A percentile compares a stretch with the other conserved stretches of the same genome.
phyloP scores from a whole-genome alignment of 2,329 filamentous ascomycete genomes.

The Sphaerulina populicola region DNA sequence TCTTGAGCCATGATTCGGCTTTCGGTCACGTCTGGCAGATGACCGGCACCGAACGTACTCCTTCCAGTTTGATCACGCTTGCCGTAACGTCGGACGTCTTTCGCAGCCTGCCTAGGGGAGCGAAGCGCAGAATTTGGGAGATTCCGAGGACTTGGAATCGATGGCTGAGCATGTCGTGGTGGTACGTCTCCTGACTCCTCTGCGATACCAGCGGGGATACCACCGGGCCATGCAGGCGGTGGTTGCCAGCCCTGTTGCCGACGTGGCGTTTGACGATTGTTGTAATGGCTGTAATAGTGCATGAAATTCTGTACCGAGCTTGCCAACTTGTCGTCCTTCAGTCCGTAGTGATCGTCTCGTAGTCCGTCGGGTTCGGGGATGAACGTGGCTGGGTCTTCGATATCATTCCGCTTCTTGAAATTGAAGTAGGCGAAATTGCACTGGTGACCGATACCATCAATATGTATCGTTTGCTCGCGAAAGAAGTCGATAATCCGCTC shows the following conservation, averaged over 20 bases:
- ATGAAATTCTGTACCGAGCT: conserved; percentile 92
- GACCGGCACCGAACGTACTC: background rate
- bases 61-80: background rate
- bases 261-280: conserved; percentile 26
- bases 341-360: conserved; percentile 85
- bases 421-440: conserved; percentile 97
- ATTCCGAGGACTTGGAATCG: conserved; percentile 4
- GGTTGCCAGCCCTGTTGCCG: conserved; percentile 25
- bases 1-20: conserved; percentile 42
- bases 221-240: conserved; percentile 29
- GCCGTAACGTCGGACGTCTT: background rate
- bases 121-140: conserved; percentile 15
- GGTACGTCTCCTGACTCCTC: conserved; percentile 18
- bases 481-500: conserved; percentile 97
- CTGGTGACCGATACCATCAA: conserved; percentile 90
- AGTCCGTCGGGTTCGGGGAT: conserved; percentile 42
- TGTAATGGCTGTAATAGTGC: conserved; percentile 61
- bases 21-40: conserved; percentile 35
- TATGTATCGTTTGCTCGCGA: conserved; percentile 92
- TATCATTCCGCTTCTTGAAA: conserved; percentile 70
- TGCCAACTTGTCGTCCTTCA: conserved; percentile 97
- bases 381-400: conserved; percentile 33
- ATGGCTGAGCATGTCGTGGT: background rate
- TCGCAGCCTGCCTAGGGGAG: conserved; percentile 9
- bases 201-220: conserved; percentile 19